phyloP scores from a whole-genome alignment of 352 stramenopile species.

The Aphanomyces stellatus region DNA sequence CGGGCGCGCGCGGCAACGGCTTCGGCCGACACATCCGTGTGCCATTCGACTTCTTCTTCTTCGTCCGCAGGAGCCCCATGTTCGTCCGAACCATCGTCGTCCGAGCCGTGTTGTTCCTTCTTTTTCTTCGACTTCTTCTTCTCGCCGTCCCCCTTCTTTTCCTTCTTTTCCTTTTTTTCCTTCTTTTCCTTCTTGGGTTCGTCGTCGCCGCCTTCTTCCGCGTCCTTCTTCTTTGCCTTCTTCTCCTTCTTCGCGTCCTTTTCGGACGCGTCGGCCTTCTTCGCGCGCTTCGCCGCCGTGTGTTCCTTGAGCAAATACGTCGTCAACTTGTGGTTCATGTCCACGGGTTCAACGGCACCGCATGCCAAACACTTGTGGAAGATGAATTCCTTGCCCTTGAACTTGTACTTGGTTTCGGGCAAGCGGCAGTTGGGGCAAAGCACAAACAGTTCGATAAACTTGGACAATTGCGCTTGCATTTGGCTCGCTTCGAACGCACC shows the following conservation, averaged over 20 bases:
- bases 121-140: constrained; percentile 80
- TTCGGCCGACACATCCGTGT: constrained; percentile 77
- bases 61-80: constrained; percentile 33
- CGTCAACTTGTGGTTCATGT: constrained; percentile 98
- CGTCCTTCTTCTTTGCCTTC: constrained; percentile 53
- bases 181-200: constrained; percentile 67
- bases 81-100: not conserved
- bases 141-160: constrained; percentile 75
- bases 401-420: constrained; percentile 99
- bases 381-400: constrained; percentile 94
- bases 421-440: constrained; percentile 95
- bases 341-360: constrained; percentile 93
- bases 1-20: constrained; percentile 69
- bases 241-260: constrained; percentile 72
- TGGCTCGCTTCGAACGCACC: constrained; percentile 89
- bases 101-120: constrained; percentile 25
- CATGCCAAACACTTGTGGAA: constrained; percentile 98
- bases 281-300: constrained; percentile 86
- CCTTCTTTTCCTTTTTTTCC: constrained; percentile 62
- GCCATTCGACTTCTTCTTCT: constrained; percentile 74
- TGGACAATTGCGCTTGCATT: constrained; percentile 94
- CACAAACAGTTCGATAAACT: constrained; percentile 99
- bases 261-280: constrained; percentile 78
- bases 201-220: constrained; percentile 48
- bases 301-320: constrained; percentile 96